Base-by-base conservation (phyloP, 805 yeast species). In the Candida koratica region DNA sequence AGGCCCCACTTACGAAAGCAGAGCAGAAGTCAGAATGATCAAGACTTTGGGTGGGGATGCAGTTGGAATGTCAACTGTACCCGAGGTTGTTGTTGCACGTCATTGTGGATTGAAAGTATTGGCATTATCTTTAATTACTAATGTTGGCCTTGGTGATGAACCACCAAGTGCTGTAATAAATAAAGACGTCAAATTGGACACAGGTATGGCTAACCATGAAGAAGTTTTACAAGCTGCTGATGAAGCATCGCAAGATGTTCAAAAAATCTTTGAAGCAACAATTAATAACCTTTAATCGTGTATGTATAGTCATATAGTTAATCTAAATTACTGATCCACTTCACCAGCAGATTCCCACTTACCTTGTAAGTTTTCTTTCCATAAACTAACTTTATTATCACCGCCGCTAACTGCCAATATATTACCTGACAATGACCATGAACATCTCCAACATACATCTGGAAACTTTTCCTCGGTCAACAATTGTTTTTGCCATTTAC, bases 341-440 rank as follows among this genome's bases (percentile, higher is more conserved):
- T 81, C 94, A 36, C 97, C 97, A n/a, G 96, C 96, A 38, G 86
- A 72, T 64, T 90, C 97, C 98, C 98, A 90, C 52, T 80, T 79
- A 36, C 97, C 97, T 52, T 79, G 79, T 47, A 89, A 70, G 55
- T 81, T 86, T 64, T 93, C 98, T 64, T 88, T 89, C 97, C 97
- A 93, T 58, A 93, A 73, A 20, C 96, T 87, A 28, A 93, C 90
- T 64, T 84, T 87, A 61, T 89, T 89, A 60, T 93, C 97, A 37
- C 97, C 97, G 32, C 97, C 96, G 32, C 93, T 79, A 28, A 93
- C 84, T 4, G 99, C 99, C 50, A 93, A 74, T 19, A 93, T 81
- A 58, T 93, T 93, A 36, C 99, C 99, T 31, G 95, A 83, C 48
- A 89, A 71, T 9, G 97, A 87, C 98, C 98, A 93, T 48, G 94